Conservation (phyloP, 371 early-diverging fungal species). For the Mortierella sp. region DNA sequence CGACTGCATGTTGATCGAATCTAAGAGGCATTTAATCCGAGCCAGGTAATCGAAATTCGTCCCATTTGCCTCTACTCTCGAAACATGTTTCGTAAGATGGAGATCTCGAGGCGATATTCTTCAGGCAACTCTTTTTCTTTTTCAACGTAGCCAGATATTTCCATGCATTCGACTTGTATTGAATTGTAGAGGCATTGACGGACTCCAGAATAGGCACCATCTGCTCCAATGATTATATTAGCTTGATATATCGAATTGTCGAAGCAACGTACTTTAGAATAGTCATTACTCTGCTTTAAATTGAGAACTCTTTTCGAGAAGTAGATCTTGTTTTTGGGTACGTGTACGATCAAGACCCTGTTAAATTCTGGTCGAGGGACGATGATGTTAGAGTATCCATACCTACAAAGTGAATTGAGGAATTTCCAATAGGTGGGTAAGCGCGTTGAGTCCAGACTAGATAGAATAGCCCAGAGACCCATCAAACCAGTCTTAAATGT, state of each 20-base stretch:
- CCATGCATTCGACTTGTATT: slow-evolving; percentile 7
- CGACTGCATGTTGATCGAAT: slow-evolving; percentile 43
- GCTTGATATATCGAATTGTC: slow-evolving; percentile 31
- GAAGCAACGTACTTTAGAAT: slow-evolving; percentile 29
- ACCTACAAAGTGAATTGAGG: slow-evolving; percentile 2
- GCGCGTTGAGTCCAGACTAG: not conserved
- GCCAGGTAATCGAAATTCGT: slow-evolving; percentile 14
- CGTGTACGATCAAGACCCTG: slow-evolving; percentile 19
- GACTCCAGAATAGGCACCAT: slow-evolving; percentile 45
- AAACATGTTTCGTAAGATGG: not conserved
- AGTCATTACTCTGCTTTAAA: slow-evolving; percentile 19
- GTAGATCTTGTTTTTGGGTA: slow-evolving; percentile 29
- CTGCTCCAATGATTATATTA: slow-evolving; percentile 44
- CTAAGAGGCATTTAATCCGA: slow-evolving; percentile 31
- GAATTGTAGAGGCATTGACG: slow-evolving; percentile 37
- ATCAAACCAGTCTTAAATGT: too few relatives aligned
- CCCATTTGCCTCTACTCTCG: not conserved
- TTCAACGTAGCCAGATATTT: not conserved
- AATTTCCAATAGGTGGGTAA: too few relatives aligned
- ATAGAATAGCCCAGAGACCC: too few relatives aligned
- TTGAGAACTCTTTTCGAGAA: slow-evolving; percentile 34
- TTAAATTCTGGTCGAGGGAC: slow-evolving; percentile 33
- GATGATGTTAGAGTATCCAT: slow-evolving; percentile 38
- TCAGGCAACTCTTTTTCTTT: not conserved
- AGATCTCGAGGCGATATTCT: not conserved